phyloP scores from a whole-genome alignment of 1,139 yeast species.

The Groenewaldozyma sp. region DNA sequence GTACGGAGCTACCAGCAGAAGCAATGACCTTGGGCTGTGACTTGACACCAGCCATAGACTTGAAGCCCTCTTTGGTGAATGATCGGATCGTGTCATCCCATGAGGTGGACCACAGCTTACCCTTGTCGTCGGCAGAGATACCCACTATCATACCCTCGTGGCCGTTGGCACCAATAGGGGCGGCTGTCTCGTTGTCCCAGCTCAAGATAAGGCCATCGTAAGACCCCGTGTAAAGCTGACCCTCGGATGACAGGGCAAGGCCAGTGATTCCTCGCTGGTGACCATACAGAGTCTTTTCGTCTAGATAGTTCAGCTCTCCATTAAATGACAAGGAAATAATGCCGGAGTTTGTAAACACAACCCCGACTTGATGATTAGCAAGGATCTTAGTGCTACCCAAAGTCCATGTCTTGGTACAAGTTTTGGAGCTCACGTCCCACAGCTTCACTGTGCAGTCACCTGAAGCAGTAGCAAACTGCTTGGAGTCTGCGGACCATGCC shows the following conservation, averaged over 20 bases:
- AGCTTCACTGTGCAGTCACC: constrained; percentile 70
- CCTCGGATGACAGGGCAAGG: constrained; percentile 30
- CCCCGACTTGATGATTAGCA: constrained; percentile 72
- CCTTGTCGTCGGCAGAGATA: constrained; percentile 26
- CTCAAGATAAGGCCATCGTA: constrained; percentile 67
- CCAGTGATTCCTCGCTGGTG: constrained; percentile 79
- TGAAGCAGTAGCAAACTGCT: constrained; percentile 63
- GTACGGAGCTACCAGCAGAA: constrained; percentile 23
- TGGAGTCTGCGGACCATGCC: constrained; percentile 54
- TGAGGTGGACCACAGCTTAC: constrained; percentile 46
- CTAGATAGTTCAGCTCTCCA: constrained; percentile 63
- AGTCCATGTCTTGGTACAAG: constrained; percentile 23
- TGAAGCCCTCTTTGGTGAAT: constrained; percentile 26
- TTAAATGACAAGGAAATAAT: constrained; percentile 60
- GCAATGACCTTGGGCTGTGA: constrained; percentile 59
- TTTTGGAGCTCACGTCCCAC: constrained; percentile 41
- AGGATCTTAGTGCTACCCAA: constrained; percentile 27
- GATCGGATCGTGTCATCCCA: constrained; percentile 81
- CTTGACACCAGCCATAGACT: constrained; percentile 30
- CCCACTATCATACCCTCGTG: constrained; percentile 26
- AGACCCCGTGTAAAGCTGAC: constrained; percentile 54
- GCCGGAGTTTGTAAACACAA: constrained; percentile 51
- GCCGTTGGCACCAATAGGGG: constrained; percentile 11
- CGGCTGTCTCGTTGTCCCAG: constrained; percentile 39
- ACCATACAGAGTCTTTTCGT: constrained; percentile 43